A percentile compares a stretch with the other conserved stretches of the same genome.
Evolutionary conservation across 1,139 yeast genomes (phyloP).

Genomic region (Diutina mesorugosa): DNA sequence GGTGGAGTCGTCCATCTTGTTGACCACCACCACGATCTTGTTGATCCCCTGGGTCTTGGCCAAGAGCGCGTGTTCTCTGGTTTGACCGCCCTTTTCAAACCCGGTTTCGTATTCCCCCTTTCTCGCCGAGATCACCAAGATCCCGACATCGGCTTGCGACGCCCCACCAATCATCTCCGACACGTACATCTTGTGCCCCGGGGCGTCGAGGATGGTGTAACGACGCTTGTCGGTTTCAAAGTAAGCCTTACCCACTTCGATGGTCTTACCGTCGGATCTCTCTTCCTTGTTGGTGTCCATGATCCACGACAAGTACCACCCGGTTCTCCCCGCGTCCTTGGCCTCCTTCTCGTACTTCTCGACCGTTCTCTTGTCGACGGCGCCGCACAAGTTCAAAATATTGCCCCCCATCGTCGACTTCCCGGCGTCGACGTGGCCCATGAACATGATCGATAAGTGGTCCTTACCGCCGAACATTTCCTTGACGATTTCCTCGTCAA

Average conservation of each 20-base stretch:
- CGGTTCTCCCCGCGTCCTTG: conserved; percentile 98
- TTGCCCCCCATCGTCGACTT: conserved; percentile 99
- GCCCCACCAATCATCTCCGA: conserved; percentile 99
- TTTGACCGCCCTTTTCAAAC: conserved; percentile 97
- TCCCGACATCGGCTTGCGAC: conserved; percentile 97
- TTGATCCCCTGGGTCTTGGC: conserved; percentile 98
- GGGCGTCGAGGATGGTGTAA: conserved; percentile 96
- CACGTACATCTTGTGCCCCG: conserved; percentile 98
- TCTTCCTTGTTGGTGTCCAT: conserved; percentile 99
- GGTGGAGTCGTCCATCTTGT: conserved; percentile 98
- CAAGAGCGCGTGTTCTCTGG: conserved; percentile 94
- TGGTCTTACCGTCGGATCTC: conserved; percentile 97
- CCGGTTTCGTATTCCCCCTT: conserved; percentile 99
- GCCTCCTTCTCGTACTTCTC: conserved; percentile 98
- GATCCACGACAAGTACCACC: conserved; percentile 99
- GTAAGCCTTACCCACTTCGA: conserved; percentile 95
- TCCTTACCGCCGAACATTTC: conserved; percentile 97
- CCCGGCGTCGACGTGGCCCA: conserved; percentile 99
- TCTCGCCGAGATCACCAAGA: conserved; percentile 93
- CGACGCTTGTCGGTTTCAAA: conserved; percentile 97
- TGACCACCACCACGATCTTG: conserved; percentile 83
- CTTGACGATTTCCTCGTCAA: conserved; percentile 78
- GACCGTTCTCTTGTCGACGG: conserved; percentile 98
- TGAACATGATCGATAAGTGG: conserved; percentile 89
- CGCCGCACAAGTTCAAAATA: conserved; percentile 80